phyloP scores from a whole-genome alignment of 2,329 filamentous ascomycete species.

The Claviceps sp. region DNA sequence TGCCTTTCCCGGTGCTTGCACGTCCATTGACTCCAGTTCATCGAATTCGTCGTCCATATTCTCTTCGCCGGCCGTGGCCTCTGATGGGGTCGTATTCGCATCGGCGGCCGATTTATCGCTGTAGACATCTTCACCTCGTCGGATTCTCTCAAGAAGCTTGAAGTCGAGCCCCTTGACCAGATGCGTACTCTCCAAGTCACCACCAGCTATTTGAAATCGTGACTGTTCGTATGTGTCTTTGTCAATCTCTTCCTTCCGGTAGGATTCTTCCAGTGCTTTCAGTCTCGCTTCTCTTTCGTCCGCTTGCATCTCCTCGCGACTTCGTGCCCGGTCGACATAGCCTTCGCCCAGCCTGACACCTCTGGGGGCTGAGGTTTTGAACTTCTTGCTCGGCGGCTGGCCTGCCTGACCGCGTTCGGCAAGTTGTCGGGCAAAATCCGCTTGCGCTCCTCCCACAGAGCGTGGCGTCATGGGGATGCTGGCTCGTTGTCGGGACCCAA shows the following conservation, averaged over 20 bases:
- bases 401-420: constrained; percentile 51
- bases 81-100: constrained; percentile 18
- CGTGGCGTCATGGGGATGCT: constrained; percentile 95
- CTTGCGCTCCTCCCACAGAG: constrained; percentile 38
- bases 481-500: constrained; percentile 66
- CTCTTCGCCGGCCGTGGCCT: constrained; percentile 13
- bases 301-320: constrained; percentile 39
- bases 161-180: constrained; percentile 87
- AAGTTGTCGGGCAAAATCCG: constrained; percentile 73
- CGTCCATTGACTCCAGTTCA: constrained; percentile 38
- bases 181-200: constrained; percentile 68
- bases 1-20: constrained; percentile 39
- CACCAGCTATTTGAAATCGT: constrained; percentile 65
- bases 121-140: constrained; percentile 55
- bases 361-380: constrained; percentile 68
- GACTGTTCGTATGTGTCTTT: constrained; percentile 63
- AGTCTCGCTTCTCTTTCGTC: constrained; percentile 51
- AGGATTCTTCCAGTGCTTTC: constrained; percentile 64
- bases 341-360: constrained; percentile 67
- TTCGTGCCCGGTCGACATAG: constrained; percentile 70
- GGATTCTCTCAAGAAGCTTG: constrained; percentile 57
- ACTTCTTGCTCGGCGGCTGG: constrained; percentile 53
- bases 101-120: constrained; percentile 14
- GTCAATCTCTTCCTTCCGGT: constrained; percentile 77
- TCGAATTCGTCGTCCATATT: constrained; percentile 55